Percentiles rank a stretch among this genome's conserved stretches.
phyloP scores from a whole-genome alignment of 345 rosid species.

The Carallia brachiata region DNA sequence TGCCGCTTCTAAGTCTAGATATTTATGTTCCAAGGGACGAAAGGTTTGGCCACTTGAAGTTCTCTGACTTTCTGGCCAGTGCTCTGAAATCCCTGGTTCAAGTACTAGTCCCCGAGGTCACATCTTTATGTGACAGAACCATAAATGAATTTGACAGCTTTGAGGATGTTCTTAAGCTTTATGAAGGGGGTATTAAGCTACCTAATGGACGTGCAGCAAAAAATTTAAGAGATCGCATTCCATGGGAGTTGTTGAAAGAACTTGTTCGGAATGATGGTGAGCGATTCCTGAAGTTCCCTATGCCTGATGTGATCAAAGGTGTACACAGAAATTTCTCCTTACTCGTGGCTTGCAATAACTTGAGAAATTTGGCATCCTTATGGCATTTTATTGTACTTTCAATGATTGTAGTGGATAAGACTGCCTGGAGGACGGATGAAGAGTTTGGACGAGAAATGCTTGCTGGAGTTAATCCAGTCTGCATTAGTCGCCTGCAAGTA shows the following conservation, averaged over 20 bases:
- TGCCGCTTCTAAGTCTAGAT: slow-evolving; percentile 63
- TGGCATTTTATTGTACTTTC: not conserved
- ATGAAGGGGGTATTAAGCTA: slow-evolving; percentile 60
- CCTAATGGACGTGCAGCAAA: slow-evolving; percentile 29
- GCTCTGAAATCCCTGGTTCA: slow-evolving; percentile 67
- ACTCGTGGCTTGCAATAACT: not conserved
- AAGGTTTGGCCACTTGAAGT: slow-evolving; percentile 68
- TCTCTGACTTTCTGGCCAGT: slow-evolving; percentile 84
- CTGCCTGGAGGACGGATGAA: slow-evolving; percentile 75
- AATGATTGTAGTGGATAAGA: slow-evolving; percentile 39
- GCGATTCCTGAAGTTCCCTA: slow-evolving; percentile 61
- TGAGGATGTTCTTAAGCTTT: slow-evolving; percentile 61
- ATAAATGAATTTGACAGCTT: slow-evolving; percentile 79
- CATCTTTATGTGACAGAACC: slow-evolving; percentile 68
- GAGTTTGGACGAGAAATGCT: slow-evolving; percentile 73
- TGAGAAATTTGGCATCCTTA: not conserved
- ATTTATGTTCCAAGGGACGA: slow-evolving; percentile 95
- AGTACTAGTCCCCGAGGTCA: slow-evolving; percentile 61
- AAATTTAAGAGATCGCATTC: slow-evolving; percentile 60
- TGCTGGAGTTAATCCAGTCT: slow-evolving; percentile 64
- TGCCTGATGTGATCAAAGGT: slow-evolving; percentile 90
- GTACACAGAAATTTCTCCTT: not conserved
- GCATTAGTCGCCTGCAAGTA: slow-evolving; percentile 52
- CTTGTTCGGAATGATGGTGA: slow-evolving; percentile 83
- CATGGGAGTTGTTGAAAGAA: slow-evolving; percentile 88